Evolutionary conservation across 768 basidiomycete species (phyloP), one percentile per base, ranked within the genome.

Genomic region (Boletus huronensis): DNA sequence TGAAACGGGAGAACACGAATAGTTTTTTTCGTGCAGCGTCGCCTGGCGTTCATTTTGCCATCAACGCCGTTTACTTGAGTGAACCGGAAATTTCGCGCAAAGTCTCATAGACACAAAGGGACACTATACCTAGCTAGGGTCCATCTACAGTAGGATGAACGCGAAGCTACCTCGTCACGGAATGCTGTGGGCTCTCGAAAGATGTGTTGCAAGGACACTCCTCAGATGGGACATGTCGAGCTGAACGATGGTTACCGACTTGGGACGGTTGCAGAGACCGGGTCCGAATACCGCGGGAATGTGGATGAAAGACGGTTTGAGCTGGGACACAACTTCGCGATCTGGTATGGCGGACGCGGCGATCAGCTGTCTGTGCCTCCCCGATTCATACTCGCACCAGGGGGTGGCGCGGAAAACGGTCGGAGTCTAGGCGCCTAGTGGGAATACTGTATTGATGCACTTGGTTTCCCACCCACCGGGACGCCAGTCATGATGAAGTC

Each of bases 331-430:
- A 21, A 54, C n/a, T 23, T 46, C 38, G 52, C 48, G 21, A 58
- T 43, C 43, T 36, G n/a, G 54, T 29, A 16, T 38, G 29, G 42
- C n/a, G 48, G 44, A 59, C 69, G n/a, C n/a, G 67, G 64, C 65
- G 59, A 68, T 68, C 67, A 70, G 46, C 58, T 59, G 57, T 66
- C 67, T 55, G 50, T 49, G 44, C 47, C 29, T 43, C 50, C 50
- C 42, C 45, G 26, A 58, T 63, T 57, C 57, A 51, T 52, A 21
- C 52, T 60, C 57, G 59, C 57, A 60, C 54, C 43, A 61, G 60
- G 60, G 54, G 63, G 63, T 57, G 53, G 60, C 53, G 60, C 23
- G 48, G 40, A 31, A 43, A 56, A 39, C 32, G 54, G 49, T 36
- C n/a, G 3, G 49, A 52, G 35, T 32, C 45, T 26, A 50, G 53